phyloP scores from a whole-genome alignment of 1,284 basidiomycete species.

The Malassezia equina region DNA sequence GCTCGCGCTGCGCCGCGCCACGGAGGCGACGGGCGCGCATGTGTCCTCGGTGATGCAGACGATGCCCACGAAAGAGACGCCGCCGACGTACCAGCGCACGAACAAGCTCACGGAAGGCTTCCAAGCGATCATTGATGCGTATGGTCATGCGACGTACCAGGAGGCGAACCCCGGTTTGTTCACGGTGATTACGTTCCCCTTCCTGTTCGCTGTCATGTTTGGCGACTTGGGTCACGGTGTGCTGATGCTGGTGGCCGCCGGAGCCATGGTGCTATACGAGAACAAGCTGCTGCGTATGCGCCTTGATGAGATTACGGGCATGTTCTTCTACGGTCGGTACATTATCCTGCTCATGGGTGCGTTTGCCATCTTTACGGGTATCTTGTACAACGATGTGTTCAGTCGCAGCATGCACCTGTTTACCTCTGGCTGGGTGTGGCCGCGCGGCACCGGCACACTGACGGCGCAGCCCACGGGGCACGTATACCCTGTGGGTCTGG shows the following conservation, averaged over 20 bases:
- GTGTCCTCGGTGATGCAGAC: conserved; percentile 88
- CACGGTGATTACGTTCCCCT: conserved; percentile 89
- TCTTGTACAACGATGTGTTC: conserved; percentile 99
- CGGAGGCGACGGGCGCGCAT: conserved; percentile 83
- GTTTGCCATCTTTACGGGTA: conserved; percentile 83
- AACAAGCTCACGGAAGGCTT: conserved; percentile 96
- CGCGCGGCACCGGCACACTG: conserved; percentile 48
- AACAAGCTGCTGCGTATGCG: conserved; percentile 65
- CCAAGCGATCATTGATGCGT: conserved; percentile 96
- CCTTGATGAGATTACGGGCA: conserved; percentile 75
- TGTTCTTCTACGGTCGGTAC: conserved; percentile 94
- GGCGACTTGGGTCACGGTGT: conserved; percentile 94
- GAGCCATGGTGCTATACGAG: conserved; percentile 77
- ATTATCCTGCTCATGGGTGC: conserved; percentile 94
- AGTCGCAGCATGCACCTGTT: conserved; percentile 82
- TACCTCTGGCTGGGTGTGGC: conserved; percentile 79
- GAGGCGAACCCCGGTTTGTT: conserved; percentile 96
- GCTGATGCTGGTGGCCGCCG: conserved; percentile 67
- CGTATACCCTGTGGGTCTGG: conserved; percentile 83
- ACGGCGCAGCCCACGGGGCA: conserved; percentile 52
- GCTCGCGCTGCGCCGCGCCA: conserved; percentile 78
- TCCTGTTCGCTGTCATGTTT: conserved; percentile 99
- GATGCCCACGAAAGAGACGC: conserved; percentile 75
- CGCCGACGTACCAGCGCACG: conserved; percentile 87
- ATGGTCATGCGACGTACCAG: conserved; percentile 88